Conservation (phyloP, 1,284 basidiomycete species). For the Tausonia pullulans region DNA sequence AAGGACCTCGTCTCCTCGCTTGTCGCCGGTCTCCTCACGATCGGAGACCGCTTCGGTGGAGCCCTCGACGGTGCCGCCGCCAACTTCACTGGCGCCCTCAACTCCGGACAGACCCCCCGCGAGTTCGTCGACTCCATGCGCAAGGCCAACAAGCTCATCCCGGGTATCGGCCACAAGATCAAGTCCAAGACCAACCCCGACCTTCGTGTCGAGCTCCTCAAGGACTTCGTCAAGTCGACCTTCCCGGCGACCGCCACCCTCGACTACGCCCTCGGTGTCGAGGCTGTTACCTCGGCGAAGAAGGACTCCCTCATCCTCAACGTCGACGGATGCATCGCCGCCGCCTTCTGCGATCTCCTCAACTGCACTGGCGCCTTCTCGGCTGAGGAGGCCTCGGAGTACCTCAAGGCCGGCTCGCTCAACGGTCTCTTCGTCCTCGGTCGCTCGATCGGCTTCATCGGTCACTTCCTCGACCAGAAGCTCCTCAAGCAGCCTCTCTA, state of each 20-base stretch:
- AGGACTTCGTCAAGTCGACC: slow-evolving; percentile 90
- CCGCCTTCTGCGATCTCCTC: slow-evolving; percentile 93
- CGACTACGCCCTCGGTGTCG: slow-evolving; percentile 96
- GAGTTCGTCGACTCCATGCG: slow-evolving; percentile 96
- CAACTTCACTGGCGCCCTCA: slow-evolving; percentile 87
- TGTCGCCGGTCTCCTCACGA: slow-evolving; percentile 91
- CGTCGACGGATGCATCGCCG: slow-evolving; percentile 95
- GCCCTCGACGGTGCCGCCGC: slow-evolving; percentile 95
- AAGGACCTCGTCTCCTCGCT: slow-evolving; percentile 97
- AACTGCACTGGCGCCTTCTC: slow-evolving; percentile 90
- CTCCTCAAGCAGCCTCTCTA: slow-evolving; percentile 82
- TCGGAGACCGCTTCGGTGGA: slow-evolving; percentile 96
- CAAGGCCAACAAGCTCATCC: slow-evolving; percentile 90
- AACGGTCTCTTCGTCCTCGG: slow-evolving; percentile 97
- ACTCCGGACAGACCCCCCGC: slow-evolving; percentile 83
- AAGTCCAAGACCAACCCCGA: slow-evolving; percentile 98
- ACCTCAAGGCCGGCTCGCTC: slow-evolving; percentile 65
- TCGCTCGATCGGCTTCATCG: slow-evolving; percentile 82
- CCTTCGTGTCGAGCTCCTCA: slow-evolving; percentile 92
- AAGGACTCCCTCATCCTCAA: slow-evolving; percentile 80
- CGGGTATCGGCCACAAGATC: slow-evolving; percentile 99
- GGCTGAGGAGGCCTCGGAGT: slow-evolving; percentile 90
- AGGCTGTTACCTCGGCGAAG: slow-evolving; percentile 95
- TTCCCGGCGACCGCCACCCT: slow-evolving; percentile 82
- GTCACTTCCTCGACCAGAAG: slow-evolving; percentile 71